phyloP scores from a whole-genome alignment of 805 yeast species.

The Limtongia smithiae region DNA sequence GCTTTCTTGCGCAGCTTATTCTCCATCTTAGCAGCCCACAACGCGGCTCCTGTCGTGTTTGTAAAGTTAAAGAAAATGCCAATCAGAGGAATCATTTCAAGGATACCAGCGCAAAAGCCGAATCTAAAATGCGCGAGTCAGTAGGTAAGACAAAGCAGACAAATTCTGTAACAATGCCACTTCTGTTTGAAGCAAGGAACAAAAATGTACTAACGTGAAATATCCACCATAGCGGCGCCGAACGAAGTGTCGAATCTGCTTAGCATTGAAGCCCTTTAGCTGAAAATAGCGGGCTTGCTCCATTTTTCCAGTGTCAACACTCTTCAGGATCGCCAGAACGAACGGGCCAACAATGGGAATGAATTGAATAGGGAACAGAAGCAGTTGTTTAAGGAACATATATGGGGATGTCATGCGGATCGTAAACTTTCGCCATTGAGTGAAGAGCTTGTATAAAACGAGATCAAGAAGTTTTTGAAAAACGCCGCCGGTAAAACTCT shows the following conservation, averaged over 20 bases:
- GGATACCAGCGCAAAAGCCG: constrained; percentile 20
- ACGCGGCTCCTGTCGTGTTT: constrained; percentile 29
- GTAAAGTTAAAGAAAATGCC: constrained; percentile 27
- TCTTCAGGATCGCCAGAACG: constrained; percentile 43
- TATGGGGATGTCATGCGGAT: constrained; percentile 37
- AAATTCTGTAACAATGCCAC: not conserved
- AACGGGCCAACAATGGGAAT: constrained; percentile 54
- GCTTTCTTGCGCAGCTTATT: not conserved
- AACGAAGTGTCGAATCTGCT: constrained; percentile 35
- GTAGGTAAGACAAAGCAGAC: not conserved
- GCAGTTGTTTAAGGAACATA: constrained; percentile 37
- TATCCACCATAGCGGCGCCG: constrained; percentile 21
- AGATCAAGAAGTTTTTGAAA: not conserved
- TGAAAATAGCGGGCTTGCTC: constrained; percentile 50
- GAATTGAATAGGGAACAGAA: constrained; percentile 39
- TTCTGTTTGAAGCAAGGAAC: not conserved
- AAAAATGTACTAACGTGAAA: constrained; percentile 15
- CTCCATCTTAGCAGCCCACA: constrained; percentile 28
- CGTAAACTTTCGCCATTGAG: constrained; percentile 10
- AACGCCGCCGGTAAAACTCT: constrained; percentile 33
- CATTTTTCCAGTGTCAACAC: constrained; percentile 47
- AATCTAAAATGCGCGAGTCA: constrained; percentile 10
- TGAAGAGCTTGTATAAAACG: constrained; percentile 2
- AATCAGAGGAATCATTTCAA: constrained; percentile 23
- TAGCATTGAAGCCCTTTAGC: constrained; percentile 44